Evolutionary conservation across 176 grass and related monocot genomes (phyloP).

Genomic region (Alopecurus myosuroides): DNA sequence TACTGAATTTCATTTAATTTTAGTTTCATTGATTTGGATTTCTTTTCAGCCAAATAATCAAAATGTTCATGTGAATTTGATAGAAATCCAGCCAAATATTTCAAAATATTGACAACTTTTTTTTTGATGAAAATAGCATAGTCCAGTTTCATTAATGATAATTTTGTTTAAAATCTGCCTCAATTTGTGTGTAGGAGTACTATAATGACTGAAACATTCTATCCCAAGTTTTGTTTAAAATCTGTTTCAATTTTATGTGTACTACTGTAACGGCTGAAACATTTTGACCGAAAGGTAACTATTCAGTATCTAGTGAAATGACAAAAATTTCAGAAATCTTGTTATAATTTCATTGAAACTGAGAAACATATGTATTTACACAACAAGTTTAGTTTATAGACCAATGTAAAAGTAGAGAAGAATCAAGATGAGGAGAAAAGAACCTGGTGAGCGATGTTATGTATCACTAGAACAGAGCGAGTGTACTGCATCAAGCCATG

Average conservation of each 20-base stretch:
- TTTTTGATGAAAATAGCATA: neutral
- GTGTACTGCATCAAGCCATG: conserved; percentile 74
- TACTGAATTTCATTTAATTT: neutral
- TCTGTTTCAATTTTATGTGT: neutral
- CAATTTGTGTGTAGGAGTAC: neutral
- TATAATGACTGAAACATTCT: neutral
- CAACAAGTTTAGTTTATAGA: neutral
- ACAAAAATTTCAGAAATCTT: neutral
- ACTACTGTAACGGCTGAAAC: neutral
- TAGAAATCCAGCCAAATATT: neutral
- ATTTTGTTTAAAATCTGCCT: neutral
- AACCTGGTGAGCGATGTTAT: conserved; percentile 97
- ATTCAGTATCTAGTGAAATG: neutral
- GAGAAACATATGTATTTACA: neutral
- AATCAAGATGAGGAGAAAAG: neutral
- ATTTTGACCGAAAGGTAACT: neutral
- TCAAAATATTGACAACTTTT: neutral
- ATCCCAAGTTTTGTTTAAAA: neutral
- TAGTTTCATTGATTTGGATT: neutral
- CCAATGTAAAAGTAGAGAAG: neutral
- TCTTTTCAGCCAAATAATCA: neutral
- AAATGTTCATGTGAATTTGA: neutral
- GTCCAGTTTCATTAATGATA: neutral
- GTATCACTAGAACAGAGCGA: conserved; percentile 85
- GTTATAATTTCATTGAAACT: neutral